Conservation (phyloP, 208 protist genomes). For the Leishmania tarentolae region DNA sequence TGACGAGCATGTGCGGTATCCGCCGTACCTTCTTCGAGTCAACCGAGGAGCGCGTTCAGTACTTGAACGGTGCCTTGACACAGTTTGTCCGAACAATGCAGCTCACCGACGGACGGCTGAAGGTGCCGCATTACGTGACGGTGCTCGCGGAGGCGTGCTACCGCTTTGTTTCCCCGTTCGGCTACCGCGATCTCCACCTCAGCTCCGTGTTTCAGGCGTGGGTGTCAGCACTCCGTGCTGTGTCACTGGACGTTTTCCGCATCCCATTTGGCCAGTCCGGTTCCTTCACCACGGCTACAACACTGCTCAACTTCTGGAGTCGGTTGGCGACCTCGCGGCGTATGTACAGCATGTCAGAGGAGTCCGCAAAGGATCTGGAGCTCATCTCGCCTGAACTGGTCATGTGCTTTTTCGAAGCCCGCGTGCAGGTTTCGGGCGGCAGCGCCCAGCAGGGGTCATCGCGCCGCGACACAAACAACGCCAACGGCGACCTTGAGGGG, state of each 20-base stretch:
- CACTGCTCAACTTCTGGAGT: slow-evolving; percentile 73
- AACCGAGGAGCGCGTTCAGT: slow-evolving; percentile 61
- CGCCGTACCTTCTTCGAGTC: slow-evolving; percentile 83
- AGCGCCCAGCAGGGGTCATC: background rate
- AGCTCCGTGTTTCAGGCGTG: slow-evolving; percentile 49
- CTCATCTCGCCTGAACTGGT: slow-evolving; percentile 45
- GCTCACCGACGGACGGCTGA: slow-evolving; percentile 56
- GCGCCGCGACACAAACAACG: slow-evolving; percentile 11
- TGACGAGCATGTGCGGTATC: slow-evolving; percentile 73
- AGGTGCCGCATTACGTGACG: slow-evolving; percentile 69
- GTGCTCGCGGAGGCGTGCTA: slow-evolving; percentile 55
- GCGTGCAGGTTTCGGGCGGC: slow-evolving; percentile 32
- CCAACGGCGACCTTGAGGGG: background rate
- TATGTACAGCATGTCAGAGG: slow-evolving; percentile 48
- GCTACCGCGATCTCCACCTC: slow-evolving; percentile 72
- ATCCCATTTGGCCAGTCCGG: slow-evolving; percentile 74
- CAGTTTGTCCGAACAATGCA: slow-evolving; percentile 40
- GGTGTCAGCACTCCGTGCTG: slow-evolving; percentile 35
- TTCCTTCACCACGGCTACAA: slow-evolving; percentile 67
- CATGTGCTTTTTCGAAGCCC: slow-evolving; percentile 54
- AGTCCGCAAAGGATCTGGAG: slow-evolving; percentile 50
- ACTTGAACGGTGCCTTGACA: slow-evolving; percentile 53
- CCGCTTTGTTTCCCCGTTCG: slow-evolving; percentile 67
- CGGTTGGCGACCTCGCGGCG: slow-evolving; percentile 62
- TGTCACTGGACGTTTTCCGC: slow-evolving; percentile 70